phyloP scores from a whole-genome alignment of 2,329 filamentous ascomycete species.

The Capronia epimyces region DNA sequence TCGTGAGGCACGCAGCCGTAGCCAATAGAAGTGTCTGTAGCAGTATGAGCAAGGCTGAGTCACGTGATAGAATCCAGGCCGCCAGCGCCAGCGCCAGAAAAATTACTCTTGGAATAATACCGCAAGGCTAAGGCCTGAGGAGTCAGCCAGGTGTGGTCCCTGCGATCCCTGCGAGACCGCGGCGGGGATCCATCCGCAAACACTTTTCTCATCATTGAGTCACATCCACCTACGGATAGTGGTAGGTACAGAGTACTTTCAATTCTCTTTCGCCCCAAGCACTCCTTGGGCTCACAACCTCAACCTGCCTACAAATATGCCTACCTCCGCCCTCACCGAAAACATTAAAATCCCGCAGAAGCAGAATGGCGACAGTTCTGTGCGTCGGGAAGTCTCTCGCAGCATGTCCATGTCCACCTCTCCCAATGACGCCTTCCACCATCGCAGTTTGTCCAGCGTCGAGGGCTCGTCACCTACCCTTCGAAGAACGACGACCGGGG shows the following conservation, averaged over 20 bases:
- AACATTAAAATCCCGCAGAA: slow-evolving; percentile 22
- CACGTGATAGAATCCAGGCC: neutral
- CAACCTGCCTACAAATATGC: slow-evolving; percentile 13
- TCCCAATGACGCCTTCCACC: slow-evolving; percentile 65
- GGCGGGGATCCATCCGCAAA: neutral
- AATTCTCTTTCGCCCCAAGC: neutral
- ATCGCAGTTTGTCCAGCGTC: slow-evolving; percentile 19
- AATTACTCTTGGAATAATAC: too few species aligned
- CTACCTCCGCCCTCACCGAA: slow-evolving; percentile 24
- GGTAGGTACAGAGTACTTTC: too few species aligned
- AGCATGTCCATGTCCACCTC: slow-evolving; percentile 67
- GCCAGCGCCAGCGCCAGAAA: neutral
- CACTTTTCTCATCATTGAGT: neutral
- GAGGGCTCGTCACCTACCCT: slow-evolving; percentile 41
- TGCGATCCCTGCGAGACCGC: neutral
- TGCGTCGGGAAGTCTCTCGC: slow-evolving; percentile 48
- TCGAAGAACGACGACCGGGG: slow-evolving; percentile 41
- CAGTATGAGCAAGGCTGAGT: neutral
- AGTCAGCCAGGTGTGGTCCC: too few species aligned
- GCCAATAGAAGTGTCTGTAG: neutral
- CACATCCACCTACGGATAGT: slow-evolving; percentile 3
- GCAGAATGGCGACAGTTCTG: slow-evolving; percentile 15
- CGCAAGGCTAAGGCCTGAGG: too few species aligned
- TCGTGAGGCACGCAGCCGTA: neutral
- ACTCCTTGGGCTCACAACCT: neutral